A percentile compares a stretch with the other conserved stretches of the same genome.
Evolutionary conservation across 129 eudicot genomes (phyloP).

Genomic region (Scalesia atractyloides): DNA sequence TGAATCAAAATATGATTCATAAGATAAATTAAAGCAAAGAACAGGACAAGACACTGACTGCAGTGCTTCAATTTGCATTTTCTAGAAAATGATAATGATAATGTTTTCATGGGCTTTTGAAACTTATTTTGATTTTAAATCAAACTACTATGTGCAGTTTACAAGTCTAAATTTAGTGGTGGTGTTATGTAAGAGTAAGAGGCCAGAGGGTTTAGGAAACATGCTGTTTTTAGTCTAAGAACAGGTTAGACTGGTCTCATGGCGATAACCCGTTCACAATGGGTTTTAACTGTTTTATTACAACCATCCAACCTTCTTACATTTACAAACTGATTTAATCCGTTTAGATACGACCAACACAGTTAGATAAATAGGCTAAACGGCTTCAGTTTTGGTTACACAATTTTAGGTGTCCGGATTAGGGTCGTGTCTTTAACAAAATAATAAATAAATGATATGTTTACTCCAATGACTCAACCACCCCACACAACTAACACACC

Average conservation of each 20-base stretch:
- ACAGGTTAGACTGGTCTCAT: slow-evolving; percentile 5
- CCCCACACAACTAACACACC: not conserved
- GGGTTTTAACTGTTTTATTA: too few relatives aligned
- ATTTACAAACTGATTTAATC: too few relatives aligned
- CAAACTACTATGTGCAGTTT: slow-evolving; percentile 10
- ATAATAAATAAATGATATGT: not conserved
- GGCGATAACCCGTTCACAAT: too few relatives aligned
- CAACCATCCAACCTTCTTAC: too few relatives aligned
- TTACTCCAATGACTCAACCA: not conserved
- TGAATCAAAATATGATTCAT: slow-evolving; percentile 48
- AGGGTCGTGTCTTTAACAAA: too few relatives aligned
- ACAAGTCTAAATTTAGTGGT: not conserved
- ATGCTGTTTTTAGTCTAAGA: slow-evolving; percentile 18
- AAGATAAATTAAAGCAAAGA: slow-evolving; percentile 44
- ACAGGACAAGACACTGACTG: slow-evolving; percentile 41
- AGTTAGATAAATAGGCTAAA: too few relatives aligned
- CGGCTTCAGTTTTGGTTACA: too few relatives aligned
- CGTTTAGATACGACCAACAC: too few relatives aligned
- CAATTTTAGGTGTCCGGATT: too few relatives aligned
- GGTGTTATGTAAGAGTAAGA: not conserved
- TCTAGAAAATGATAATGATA: slow-evolving; percentile 18
- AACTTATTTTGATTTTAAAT: slow-evolving; percentile 16
- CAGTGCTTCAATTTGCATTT: slow-evolving; percentile 45
- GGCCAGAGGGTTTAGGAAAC: slow-evolving; percentile 21
- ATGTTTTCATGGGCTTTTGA: slow-evolving; percentile 14